phyloP scores from a whole-genome alignment of 192 early-diverging fungal genomes.

The Coemansia sp. region DNA sequence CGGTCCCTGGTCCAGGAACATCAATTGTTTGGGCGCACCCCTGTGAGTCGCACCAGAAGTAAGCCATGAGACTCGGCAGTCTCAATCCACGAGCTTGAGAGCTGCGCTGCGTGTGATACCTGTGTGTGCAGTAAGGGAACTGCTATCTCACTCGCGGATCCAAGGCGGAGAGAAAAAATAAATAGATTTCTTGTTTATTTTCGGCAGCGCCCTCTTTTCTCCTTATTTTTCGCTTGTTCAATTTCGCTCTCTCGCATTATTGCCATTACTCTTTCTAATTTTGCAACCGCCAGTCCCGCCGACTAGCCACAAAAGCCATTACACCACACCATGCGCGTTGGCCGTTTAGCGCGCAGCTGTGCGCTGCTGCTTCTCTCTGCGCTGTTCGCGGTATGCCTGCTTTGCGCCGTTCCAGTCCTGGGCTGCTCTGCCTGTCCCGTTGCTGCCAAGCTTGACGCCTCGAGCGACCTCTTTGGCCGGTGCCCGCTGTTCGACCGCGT shows the following conservation, averaged over 20 bases:
- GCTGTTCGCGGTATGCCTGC: neutral
- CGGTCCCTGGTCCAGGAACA: neutral
- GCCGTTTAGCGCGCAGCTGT: neutral
- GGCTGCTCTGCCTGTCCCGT: neutral
- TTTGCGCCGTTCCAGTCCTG: neutral
- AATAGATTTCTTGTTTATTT: neutral
- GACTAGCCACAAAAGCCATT: neutral
- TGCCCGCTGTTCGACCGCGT: slow-evolving; percentile 51
- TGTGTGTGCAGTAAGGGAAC: slow-evolving; percentile 6
- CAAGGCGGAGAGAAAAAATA: neutral
- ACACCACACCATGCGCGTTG: neutral
- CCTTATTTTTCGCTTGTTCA: neutral
- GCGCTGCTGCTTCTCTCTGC: slow-evolving; percentile 2
- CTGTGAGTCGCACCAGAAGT: slow-evolving; percentile 1
- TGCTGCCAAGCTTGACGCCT: slow-evolving; percentile 1
- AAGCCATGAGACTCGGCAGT: neutral
- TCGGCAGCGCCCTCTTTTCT: neutral
- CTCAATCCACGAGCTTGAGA: neutral
- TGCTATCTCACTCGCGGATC: neutral
- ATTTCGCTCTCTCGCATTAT: neutral
- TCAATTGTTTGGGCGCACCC: neutral
- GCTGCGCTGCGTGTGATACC: too few species aligned
- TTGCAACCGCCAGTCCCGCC: neutral
- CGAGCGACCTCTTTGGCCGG: slow-evolving; percentile 28
- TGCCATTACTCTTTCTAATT: neutral